These are phyloP conservation scores for Solanum sejunctum DNA, from an alignment of 257 asterid species.

Conservation along the genomic window DNA sequence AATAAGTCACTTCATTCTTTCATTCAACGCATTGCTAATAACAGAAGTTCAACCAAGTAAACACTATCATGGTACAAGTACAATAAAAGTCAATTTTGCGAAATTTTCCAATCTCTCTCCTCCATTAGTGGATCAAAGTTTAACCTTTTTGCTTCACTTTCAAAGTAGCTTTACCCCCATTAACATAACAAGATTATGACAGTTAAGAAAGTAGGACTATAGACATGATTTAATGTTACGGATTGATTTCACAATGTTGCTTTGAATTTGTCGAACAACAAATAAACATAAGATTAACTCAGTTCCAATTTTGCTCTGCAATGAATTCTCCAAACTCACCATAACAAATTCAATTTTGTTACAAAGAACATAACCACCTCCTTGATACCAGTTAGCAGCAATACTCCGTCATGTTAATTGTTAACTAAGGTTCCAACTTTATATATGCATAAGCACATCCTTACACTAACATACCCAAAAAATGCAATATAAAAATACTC, in stretches of 20 bases:
- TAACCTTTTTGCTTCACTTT: neutral
- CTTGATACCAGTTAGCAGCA: neutral
- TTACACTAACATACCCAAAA: neutral
- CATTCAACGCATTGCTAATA: neutral
- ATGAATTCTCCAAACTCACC: neutral
- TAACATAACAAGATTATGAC: neutral
- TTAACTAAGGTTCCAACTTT: neutral
- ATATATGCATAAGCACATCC: neutral
- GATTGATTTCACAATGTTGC: neutral
- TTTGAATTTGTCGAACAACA: neutral
- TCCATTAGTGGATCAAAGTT: neutral
- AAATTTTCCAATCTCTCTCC: neutral
- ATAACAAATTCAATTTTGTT: neutral
- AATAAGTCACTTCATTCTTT: neutral
- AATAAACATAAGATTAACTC: neutral
- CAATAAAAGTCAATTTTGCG: neutral
- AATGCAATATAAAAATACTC: neutral
- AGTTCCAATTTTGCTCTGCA: neutral
- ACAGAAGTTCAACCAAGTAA: neutral
- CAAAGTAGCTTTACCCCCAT: neutral
- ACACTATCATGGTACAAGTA: neutral
- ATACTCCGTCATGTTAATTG: neutral
- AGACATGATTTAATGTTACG: neutral
- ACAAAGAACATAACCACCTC: neutral
- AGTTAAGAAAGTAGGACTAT: neutral